phyloP scores from a whole-genome alignment of 192 early-diverging fungal genomes.

The Paraglomus brasilianum region DNA sequence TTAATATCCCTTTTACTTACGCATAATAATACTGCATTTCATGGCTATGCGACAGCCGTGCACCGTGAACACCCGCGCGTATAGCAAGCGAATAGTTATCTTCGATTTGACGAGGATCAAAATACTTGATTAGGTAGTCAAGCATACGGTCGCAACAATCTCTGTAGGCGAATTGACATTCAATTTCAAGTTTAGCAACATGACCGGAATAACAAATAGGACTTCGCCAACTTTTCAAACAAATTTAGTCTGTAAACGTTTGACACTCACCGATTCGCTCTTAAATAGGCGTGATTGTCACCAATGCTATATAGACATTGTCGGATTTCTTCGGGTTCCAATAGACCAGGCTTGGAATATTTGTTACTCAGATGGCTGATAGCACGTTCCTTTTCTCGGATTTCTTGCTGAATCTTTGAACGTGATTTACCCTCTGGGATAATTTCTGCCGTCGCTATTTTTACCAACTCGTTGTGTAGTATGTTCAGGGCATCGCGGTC shows the following conservation, averaged over 20 bases:
- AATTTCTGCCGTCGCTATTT: constrained; percentile 71
- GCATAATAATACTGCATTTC: constrained; percentile 92
- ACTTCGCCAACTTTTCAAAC: background rate
- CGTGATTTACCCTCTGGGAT: constrained; percentile 64
- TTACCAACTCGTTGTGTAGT: constrained; percentile 79
- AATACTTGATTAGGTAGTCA: constrained; percentile 68
- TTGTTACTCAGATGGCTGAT: constrained; percentile 83
- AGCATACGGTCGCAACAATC: constrained; percentile 96
- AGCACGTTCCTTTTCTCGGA: constrained; percentile 86
- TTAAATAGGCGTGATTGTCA: constrained; percentile 94
- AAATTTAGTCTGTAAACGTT: background rate
- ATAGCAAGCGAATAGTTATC: constrained; percentile 76
- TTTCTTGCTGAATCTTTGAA: constrained; percentile 75
- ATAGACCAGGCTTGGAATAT: constrained; percentile 57
- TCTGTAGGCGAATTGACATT: constrained; percentile 39
- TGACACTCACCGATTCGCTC: constrained; percentile 66
- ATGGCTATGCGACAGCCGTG: constrained; percentile 91
- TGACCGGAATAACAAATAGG: background rate
- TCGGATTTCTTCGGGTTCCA: constrained; percentile 68
- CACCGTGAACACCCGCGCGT: constrained; percentile 74
- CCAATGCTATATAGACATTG: constrained; percentile 95
- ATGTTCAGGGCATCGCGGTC: constrained; percentile 63
- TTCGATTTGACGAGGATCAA: constrained; percentile 65
- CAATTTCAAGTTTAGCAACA: background rate
- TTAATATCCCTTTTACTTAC: background rate